Percentiles rank a stretch among this genome's conserved stretches.
Evolutionary conservation across 1,139 yeast species (phyloP).

Genomic region (Kodamaea ohmeri): DNA sequence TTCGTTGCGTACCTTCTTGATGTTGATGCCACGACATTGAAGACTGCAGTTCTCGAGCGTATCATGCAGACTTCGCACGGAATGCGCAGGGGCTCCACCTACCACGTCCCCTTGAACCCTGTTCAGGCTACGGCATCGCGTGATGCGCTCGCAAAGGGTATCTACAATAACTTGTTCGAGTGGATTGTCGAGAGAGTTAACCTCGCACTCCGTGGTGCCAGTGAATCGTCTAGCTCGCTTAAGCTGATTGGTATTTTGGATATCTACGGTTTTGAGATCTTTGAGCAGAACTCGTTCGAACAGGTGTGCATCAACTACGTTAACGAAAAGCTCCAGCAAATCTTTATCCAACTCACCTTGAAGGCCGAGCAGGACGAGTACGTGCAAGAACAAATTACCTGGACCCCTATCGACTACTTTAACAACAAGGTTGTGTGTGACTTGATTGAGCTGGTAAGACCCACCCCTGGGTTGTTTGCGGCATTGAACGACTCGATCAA

Average conservation of each 20-base stretch:
- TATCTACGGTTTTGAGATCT: constrained; percentile 97
- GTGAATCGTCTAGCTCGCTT: constrained; percentile 34
- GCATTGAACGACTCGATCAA: constrained; percentile 96
- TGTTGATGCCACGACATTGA: constrained; percentile 67
- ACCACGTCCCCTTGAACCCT: constrained; percentile 88
- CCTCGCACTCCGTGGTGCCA: constrained; percentile 45
- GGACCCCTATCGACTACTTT: constrained; percentile 98
- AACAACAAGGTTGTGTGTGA: constrained; percentile 97
- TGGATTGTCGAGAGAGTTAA: constrained; percentile 98
- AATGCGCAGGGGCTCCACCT: constrained; percentile 84
- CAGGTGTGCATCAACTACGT: constrained; percentile 97
- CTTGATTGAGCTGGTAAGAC: constrained; percentile 88
- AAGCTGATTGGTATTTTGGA: constrained; percentile 92
- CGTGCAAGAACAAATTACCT: constrained; percentile 88
- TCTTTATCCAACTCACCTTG: constrained; percentile 89
- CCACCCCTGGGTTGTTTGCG: constrained; percentile 91
- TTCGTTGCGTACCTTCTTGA: constrained; percentile 91
- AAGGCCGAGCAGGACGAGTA: constrained; percentile 98
- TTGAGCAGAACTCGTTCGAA: constrained; percentile 94
- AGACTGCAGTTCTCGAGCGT: constrained; percentile 71
- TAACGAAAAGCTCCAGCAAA: constrained; percentile 95
- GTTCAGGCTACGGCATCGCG: constrained; percentile 94
- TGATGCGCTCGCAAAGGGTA: constrained; percentile 93
- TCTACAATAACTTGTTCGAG: constrained; percentile 88
- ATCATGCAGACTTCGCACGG: constrained; percentile 89